Evolutionary conservation across 1,284 basidiomycete species (phyloP).

Genomic region (Moesziomyces sp.): DNA sequence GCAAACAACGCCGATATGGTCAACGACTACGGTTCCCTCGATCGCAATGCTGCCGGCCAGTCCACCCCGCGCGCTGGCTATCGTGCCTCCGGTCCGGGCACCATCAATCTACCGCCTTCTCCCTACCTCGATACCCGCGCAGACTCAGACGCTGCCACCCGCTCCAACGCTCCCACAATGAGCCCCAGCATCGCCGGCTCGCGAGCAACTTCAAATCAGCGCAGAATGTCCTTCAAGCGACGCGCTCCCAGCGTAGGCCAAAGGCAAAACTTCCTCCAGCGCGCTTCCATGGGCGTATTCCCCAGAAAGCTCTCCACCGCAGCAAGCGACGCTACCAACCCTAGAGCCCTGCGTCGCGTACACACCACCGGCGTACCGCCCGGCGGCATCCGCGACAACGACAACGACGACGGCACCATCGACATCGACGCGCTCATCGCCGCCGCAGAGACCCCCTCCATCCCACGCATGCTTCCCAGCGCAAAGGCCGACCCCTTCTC

Average conservation of each 20-base stretch:
- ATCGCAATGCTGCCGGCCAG: slow-evolving; percentile 3
- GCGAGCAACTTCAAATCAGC: slow-evolving; percentile 4
- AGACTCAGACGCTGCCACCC: background rate
- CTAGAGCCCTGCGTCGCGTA: slow-evolving; percentile 20
- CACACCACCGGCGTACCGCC: slow-evolving; percentile 32
- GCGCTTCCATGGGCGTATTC: slow-evolving; percentile 53
- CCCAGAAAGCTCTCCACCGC: slow-evolving; percentile 31
- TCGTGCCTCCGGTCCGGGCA: slow-evolving; percentile 37
- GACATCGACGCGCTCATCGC: slow-evolving; percentile 42
- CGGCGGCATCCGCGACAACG: slow-evolving; percentile 2
- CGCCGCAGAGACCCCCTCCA: slow-evolving; percentile 30
- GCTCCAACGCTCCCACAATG: slow-evolving; percentile 20
- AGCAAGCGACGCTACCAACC: slow-evolving; percentile 24
- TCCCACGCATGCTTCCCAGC: slow-evolving; percentile 39
- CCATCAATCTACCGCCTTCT: slow-evolving; percentile 38
- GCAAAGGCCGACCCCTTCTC: slow-evolving; percentile 40
- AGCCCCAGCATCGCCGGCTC: slow-evolving; percentile 34
- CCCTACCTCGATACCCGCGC: slow-evolving; percentile 17
- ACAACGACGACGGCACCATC: slow-evolving; percentile 21
- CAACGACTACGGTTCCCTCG: slow-evolving; percentile 25
- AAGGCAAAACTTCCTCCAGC: slow-evolving; percentile 41
- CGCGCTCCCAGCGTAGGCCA: slow-evolving; percentile 31
- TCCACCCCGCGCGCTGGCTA: slow-evolving; percentile 13
- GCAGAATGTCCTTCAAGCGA: slow-evolving; percentile 48
- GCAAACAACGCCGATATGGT: slow-evolving; percentile 11